These are phyloP conservation scores for Massarina eburnea DNA, from an alignment of 2,329 filamentous ascomycete genomes.

Conservation along the genomic window DNA sequence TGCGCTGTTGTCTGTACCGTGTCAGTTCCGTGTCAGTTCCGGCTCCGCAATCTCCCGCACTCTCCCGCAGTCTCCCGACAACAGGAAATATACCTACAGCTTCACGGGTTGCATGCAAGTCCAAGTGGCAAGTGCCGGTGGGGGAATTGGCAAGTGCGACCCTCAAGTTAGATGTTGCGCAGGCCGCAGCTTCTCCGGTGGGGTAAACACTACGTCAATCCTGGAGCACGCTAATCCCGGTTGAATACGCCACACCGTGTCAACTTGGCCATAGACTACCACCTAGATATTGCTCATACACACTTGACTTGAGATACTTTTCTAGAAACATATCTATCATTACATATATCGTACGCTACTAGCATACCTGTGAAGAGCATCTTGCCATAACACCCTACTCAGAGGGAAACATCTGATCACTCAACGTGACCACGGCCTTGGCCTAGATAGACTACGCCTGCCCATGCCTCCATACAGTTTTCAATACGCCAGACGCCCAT, in stretches of 20 bases:
- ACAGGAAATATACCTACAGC: not conserved
- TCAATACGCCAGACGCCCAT: constrained; percentile 9
- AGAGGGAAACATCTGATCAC: not conserved
- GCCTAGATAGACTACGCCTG: constrained; percentile 3
- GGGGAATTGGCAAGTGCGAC: not conserved
- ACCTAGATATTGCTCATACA: no score
- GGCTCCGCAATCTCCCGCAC: no score
- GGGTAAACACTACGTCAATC: not conserved
- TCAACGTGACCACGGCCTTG: not conserved
- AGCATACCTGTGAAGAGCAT: not conserved
- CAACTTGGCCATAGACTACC: no score
- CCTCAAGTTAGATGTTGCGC: not conserved
- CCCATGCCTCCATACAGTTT: constrained; percentile 1
- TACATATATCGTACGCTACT: constrained; percentile 1
- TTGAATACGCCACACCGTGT: not conserved
- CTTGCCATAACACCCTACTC: not conserved
- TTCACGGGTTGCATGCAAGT: no score
- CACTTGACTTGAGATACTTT: no score
- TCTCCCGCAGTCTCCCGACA: not conserved
- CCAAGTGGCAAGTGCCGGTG: no score
- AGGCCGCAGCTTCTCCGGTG: not conserved
- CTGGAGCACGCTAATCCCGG: not conserved
- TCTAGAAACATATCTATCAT: not conserved
- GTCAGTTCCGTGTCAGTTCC: not conserved
- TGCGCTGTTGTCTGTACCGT: not conserved